These are phyloP conservation scores for Trichothecium sympodiale DNA, from an alignment of 2,329 filamentous ascomycete genomes.

Conservation along the genomic window DNA sequence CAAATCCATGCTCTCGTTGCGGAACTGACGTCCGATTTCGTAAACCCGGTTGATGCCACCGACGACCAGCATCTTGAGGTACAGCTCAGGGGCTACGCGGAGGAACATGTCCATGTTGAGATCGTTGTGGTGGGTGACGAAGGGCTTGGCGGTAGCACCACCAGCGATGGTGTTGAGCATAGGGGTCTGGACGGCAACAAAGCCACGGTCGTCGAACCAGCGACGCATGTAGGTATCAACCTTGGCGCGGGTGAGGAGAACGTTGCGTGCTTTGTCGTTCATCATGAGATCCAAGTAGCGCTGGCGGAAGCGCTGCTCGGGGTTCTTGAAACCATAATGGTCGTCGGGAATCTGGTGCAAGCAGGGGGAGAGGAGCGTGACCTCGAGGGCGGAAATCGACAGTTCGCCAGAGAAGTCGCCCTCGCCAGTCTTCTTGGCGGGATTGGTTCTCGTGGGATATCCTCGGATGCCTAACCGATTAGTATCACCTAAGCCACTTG, in stretches of 20 bases:
- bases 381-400: slow-evolving; percentile 81
- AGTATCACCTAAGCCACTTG: too few relatives aligned
- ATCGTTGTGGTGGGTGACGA: slow-evolving; percentile 93
- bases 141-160: slow-evolving; percentile 87
- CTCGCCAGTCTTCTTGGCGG: slow-evolving; percentile 76
- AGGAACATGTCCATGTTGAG: slow-evolving; percentile 90
- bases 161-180: slow-evolving; percentile 97
- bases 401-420: slow-evolving; percentile 64
- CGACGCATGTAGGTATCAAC: slow-evolving; percentile 81
- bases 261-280: slow-evolving; percentile 77
- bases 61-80: slow-evolving; percentile 92
- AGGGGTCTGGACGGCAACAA: slow-evolving; percentile 90
- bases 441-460: slow-evolving; percentile 53
- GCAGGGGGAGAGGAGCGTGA: slow-evolving; percentile 80
- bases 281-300: slow-evolving; percentile 94
- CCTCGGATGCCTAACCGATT: slow-evolving; percentile 14
- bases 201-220: slow-evolving; percentile 80
- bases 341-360: slow-evolving; percentile 69
- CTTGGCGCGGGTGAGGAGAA: slow-evolving; percentile 76
- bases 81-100: slow-evolving; percentile 88
- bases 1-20: slow-evolving; percentile 63
- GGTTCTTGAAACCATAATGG: slow-evolving; percentile 90
- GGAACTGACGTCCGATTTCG: slow-evolving; percentile 90
- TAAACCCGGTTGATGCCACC: slow-evolving; percentile 92
- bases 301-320: slow-evolving; percentile 87